Evolutionary conservation across 371 early-diverging fungal species (phyloP).

Genomic region (Saksenaea vasiformis): DNA sequence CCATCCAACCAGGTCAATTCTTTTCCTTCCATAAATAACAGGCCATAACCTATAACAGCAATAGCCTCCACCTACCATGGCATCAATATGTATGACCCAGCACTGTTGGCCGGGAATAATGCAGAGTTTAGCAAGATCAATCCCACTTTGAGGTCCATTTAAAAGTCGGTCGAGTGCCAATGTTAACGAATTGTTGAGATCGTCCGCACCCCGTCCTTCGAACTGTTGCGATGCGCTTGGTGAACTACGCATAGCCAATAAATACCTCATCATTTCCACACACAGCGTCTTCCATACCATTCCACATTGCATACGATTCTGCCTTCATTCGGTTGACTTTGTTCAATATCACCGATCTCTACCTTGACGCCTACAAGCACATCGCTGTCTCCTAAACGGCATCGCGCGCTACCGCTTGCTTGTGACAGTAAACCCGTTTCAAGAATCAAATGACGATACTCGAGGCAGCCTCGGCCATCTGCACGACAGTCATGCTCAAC

Average conservation of each 20-base stretch:
- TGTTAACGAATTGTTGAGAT: constrained; percentile 80
- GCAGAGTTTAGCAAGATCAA: constrained; percentile 82
- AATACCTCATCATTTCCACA: constrained; percentile 6
- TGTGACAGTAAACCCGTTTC: constrained; percentile 88
- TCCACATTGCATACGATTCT: constrained; percentile 84
- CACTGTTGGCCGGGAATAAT: constrained; percentile 89
- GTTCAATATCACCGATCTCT: constrained; percentile 77
- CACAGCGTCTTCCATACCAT: constrained; percentile 51
- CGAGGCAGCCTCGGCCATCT: constrained; percentile 83
- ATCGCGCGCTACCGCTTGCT: constrained; percentile 83
- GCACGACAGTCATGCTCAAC: constrained; percentile 80
- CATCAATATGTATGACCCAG: constrained; percentile 92
- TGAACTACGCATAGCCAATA: constrained; percentile 41
- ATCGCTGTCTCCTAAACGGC: constrained; percentile 82
- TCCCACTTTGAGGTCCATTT: constrained; percentile 78
- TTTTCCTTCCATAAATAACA: not conserved
- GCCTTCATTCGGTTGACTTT: constrained; percentile 59
- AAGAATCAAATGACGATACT: constrained; percentile 75
- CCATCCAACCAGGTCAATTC: not conserved
- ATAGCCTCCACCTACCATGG: constrained; percentile 57
- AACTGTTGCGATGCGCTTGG: constrained; percentile 83
- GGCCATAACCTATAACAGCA: not conserved
- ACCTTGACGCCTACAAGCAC: constrained; percentile 93
- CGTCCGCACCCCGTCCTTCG: constrained; percentile 81
- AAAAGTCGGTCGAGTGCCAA: constrained; percentile 80